These are phyloP conservation scores for Adiantum capillusveneris DNA, from an alignment of 75 land plant genomes.

Conservation along the genomic window DNA sequence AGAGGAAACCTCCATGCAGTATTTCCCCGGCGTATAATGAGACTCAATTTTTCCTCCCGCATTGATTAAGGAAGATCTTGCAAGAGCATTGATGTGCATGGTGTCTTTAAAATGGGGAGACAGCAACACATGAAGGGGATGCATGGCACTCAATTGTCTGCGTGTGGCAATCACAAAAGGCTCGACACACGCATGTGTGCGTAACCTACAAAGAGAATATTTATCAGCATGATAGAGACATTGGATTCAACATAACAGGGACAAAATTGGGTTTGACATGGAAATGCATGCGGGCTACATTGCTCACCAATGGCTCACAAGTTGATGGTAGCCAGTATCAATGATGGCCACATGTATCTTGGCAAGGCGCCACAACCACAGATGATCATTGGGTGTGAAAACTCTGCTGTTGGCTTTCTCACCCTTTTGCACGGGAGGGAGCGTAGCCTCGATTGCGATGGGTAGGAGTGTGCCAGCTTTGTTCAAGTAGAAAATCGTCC, in stretches of 20 bases:
- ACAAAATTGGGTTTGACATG: too few species aligned
- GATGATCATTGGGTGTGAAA: neutral
- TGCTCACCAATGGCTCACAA: constrained; percentile 5
- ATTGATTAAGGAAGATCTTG: constrained; percentile 50
- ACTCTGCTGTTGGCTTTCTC: constrained; percentile 1
- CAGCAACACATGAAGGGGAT: constrained; percentile 58
- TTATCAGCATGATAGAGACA: too few species aligned
- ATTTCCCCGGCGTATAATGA: constrained; percentile 55
- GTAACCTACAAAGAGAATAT: too few species aligned
- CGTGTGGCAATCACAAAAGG: constrained; percentile 71
- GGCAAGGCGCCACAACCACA: constrained; percentile 11
- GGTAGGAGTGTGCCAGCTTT: constrained; percentile 7
- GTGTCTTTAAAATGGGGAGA: constrained; percentile 64
- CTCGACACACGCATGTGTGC: constrained; percentile 50
- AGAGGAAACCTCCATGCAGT: constrained; percentile 61
- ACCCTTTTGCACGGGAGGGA: neutral
- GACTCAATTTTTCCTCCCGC: constrained; percentile 65
- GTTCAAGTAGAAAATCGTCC: constrained; percentile 15
- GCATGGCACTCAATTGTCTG: constrained; percentile 52
- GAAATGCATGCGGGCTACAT: too few species aligned
- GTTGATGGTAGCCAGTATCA: constrained; percentile 10
- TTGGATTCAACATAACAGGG: too few species aligned
- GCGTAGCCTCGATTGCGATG: constrained; percentile 18
- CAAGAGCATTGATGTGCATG: constrained; percentile 63
- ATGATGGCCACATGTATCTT: constrained; percentile 1